phyloP scores from a whole-genome alignment of 2,329 filamentous ascomycete species.

The Cordyceps sp. region DNA sequence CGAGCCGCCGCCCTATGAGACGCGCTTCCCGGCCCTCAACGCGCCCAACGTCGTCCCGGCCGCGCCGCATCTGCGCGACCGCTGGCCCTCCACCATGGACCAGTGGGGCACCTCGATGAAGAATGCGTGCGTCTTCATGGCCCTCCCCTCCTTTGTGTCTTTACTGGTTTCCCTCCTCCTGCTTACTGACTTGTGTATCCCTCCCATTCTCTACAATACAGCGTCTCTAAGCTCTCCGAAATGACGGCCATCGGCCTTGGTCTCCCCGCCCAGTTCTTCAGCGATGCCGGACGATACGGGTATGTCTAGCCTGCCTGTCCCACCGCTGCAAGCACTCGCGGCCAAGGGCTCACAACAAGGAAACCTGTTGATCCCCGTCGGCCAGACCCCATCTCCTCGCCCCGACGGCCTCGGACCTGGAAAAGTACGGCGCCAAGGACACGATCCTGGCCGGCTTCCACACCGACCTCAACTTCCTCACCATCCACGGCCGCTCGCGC shows the following conservation, averaged over 20 bases:
- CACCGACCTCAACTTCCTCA: constrained; percentile 48
- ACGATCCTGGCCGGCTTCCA: constrained; percentile 48
- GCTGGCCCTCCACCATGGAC: constrained; percentile 38
- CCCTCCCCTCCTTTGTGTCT: background rate
- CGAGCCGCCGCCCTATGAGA: constrained; percentile 34
- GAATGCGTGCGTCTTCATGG: constrained; percentile 27
- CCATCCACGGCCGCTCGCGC: constrained; percentile 45
- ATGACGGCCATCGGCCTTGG: constrained; percentile 42
- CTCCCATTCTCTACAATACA: constrained; percentile 8
- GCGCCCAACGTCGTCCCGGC: constrained; percentile 36
- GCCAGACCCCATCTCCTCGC: constrained; percentile 41
- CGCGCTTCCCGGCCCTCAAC: constrained; percentile 37
- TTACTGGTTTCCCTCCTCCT: no score
- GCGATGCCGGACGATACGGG: constrained; percentile 38
- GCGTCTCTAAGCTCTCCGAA: constrained; percentile 37
- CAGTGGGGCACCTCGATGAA: constrained; percentile 44
- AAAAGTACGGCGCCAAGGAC: constrained; percentile 32
- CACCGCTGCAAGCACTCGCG: no score
- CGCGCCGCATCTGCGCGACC: constrained; percentile 26
- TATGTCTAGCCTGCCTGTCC: constrained; percentile 7
- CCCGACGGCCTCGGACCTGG: constrained; percentile 41
- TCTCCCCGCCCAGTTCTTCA: constrained; percentile 34
- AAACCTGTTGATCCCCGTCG: background rate
- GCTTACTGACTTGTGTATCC: no score
- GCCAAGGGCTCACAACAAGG: no score